Evolutionary conservation across 192 early-diverging fungal genomes (phyloP).

Genomic region (Phycomyces blakesleeanus): DNA sequence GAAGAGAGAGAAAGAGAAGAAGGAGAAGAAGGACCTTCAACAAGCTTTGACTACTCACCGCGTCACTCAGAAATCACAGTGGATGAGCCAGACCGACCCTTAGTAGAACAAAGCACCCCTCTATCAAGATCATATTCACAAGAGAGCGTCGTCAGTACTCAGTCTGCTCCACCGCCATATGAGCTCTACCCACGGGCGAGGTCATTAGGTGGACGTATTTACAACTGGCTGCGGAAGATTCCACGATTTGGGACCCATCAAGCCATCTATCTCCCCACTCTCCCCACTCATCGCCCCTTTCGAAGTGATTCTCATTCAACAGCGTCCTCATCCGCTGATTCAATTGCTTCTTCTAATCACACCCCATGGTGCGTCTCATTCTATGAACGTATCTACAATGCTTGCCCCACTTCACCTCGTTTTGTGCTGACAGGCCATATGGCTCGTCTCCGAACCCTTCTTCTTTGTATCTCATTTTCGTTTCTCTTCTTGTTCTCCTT

Average conservation of each 20-base stretch:
- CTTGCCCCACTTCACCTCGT: not conserved
- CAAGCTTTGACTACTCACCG: too few relatives aligned
- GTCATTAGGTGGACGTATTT: conserved; percentile 20
- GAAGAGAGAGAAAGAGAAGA: too few relatives aligned
- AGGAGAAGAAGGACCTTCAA: too few relatives aligned
- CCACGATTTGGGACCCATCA: conserved; percentile 29
- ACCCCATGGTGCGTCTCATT: conserved; percentile 3
- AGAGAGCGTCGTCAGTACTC: conserved; percentile 32
- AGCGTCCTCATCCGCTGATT: conserved; percentile 7
- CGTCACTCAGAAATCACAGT: too few relatives aligned
- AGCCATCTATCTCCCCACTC: conserved; percentile 28
- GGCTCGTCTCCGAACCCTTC: conserved; percentile 9
- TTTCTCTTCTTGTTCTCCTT: conserved; percentile 18
- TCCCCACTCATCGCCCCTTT: conserved; percentile 8
- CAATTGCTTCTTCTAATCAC: conserved; percentile 9
- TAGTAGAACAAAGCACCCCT: not conserved
- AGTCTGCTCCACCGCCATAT: conserved; percentile 35
- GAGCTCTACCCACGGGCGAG: conserved; percentile 34
- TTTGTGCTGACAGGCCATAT: conserved; percentile 6
- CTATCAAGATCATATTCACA: not conserved
- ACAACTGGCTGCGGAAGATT: conserved; percentile 34
- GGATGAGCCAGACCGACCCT: too few relatives aligned
- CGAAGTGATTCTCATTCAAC: not conserved
- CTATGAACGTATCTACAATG: conserved; percentile 1
- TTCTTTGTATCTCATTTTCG: conserved; percentile 20